A percentile compares a stretch with the other conserved stretches of the same genome.
Evolutionary conservation across 345 rosid genomes (phyloP).

Genomic region (Lepidium didymum): DNA sequence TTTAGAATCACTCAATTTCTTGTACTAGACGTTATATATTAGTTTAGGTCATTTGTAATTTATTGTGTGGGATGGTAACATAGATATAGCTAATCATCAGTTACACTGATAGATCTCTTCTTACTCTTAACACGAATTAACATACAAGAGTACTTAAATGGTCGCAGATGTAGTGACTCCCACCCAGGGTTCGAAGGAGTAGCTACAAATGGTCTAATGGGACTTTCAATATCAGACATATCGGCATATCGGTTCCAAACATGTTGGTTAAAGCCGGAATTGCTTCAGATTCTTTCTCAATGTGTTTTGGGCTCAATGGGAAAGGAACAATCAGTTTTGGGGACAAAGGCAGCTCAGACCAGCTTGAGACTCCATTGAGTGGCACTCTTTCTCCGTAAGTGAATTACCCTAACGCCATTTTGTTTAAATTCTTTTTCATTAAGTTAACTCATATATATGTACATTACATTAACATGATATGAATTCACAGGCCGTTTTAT

Average conservation of each 20-base stretch:
- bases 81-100: no score
- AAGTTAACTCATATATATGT: neutral
- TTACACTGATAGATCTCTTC: neutral
- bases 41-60: neutral
- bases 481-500: slow-evolving; percentile 48
- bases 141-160: neutral
- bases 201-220: slow-evolving; percentile 90
- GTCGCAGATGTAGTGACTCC: slow-evolving; percentile 66
- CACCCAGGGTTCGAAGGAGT: slow-evolving; percentile 63
- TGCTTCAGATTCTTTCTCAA: slow-evolving; percentile 71
- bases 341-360: slow-evolving; percentile 75
- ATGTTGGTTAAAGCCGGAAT: slow-evolving; percentile 61
- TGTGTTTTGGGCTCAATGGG: slow-evolving; percentile 73
- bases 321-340: slow-evolving; percentile 88
- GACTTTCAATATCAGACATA: slow-evolving; percentile 58
- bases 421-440: neutral
- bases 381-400: slow-evolving; percentile 44
- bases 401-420: slow-evolving; percentile 14
- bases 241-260: slow-evolving; percentile 81
- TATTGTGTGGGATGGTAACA: no score
- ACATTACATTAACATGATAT: neutral
- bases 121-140: neutral
- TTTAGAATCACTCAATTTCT: no score
- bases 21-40: no score
- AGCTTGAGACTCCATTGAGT: slow-evolving; percentile 75